A percentile compares a stretch with the other conserved stretches of the same genome.
Evolutionary conservation across 495 filamentous ascomycete genomes (phyloP).

Genomic region (Emericellopsis terricola): DNA sequence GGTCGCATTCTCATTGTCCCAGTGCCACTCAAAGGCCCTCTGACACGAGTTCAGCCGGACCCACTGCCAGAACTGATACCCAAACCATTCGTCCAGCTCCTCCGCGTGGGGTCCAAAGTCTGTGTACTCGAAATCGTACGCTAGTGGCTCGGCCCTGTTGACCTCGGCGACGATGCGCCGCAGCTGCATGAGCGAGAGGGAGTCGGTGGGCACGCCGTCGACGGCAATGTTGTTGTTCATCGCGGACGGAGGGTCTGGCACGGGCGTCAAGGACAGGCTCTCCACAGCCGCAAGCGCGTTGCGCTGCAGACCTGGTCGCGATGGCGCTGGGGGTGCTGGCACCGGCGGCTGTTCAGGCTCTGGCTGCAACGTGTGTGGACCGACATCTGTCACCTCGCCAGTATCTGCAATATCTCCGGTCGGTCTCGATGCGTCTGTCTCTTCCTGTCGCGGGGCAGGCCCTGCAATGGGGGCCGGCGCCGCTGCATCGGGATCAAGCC

Average conservation of each 20-base stretch:
- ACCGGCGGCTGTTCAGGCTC: conserved; percentile 11
- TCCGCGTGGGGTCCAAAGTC: conserved; percentile 65
- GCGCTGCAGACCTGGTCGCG: too few species aligned
- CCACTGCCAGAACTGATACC: conserved; percentile 56
- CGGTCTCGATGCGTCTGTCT: background rate
- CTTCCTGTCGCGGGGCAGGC: background rate
- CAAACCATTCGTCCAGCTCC: conserved; percentile 94
- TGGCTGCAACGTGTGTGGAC: conserved; percentile 3
- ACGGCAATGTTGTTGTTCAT: background rate
- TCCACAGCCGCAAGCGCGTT: too few species aligned
- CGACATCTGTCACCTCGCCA: conserved; percentile 12
- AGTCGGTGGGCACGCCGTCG: conserved; percentile 38
- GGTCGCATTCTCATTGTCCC: conserved; percentile 21
- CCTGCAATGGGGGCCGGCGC: background rate
- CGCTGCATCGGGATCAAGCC: too few species aligned
- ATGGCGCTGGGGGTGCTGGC: conserved; percentile 5
- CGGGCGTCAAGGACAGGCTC: too few species aligned
- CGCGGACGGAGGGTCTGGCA: too few species aligned
- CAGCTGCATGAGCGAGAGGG: conserved; percentile 67
- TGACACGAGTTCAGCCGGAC: conserved; percentile 55
- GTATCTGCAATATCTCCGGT: conserved; percentile 12
- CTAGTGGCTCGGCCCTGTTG: conserved; percentile 54
- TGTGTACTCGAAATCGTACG: conserved; percentile 89
- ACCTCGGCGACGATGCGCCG: conserved; percentile 65
- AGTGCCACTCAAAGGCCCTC: conserved; percentile 45